Percentiles rank a stretch among this genome's conserved stretches.
Evolutionary conservation across 805 yeast species (phyloP).

Genomic region (Myxozyma neotropica): DNA sequence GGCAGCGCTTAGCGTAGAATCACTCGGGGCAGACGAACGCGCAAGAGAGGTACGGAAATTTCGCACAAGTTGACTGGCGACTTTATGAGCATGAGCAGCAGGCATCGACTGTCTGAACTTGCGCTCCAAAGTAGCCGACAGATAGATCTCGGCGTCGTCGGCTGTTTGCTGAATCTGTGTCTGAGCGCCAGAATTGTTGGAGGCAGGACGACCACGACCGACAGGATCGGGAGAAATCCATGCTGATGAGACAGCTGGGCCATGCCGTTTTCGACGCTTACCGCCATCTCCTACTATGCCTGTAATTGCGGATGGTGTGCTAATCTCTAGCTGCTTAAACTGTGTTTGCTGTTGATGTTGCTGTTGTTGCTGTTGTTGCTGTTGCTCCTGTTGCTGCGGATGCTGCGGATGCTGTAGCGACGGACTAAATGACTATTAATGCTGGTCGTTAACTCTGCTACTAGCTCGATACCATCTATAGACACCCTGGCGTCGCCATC

Average conservation of each 20-base stretch:
- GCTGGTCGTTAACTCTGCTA: constrained; percentile 15
- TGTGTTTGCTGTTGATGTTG: neutral
- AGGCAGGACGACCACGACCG: constrained; percentile 26
- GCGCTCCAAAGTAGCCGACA: constrained; percentile 1
- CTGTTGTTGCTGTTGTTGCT: no score
- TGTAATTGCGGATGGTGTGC: neutral
- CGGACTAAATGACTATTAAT: constrained; percentile 5
- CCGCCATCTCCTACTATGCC: neutral
- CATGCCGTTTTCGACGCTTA: constrained; percentile 29
- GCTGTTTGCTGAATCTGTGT: constrained; percentile 4
- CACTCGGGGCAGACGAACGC: neutral
- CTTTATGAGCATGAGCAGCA: constrained; percentile 6
- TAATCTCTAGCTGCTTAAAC: neutral
- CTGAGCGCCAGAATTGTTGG: neutral
- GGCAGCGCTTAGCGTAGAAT: neutral
- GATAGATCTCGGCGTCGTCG: constrained; percentile 13
- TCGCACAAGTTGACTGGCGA: constrained; percentile 15
- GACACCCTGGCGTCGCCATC: constrained; percentile 11
- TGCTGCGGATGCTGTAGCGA: neutral
- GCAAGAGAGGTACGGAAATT: constrained; percentile 3
- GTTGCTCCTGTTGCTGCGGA: no score
- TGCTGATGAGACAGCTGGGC: constrained; percentile 32
- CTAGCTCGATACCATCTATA: constrained; percentile 10
- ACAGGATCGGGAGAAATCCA: constrained; percentile 24
- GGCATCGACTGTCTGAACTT: constrained; percentile 7